Conservation (phyloP, 2,329 filamentous ascomycete genomes). For the Laburnicola sp. region DNA sequence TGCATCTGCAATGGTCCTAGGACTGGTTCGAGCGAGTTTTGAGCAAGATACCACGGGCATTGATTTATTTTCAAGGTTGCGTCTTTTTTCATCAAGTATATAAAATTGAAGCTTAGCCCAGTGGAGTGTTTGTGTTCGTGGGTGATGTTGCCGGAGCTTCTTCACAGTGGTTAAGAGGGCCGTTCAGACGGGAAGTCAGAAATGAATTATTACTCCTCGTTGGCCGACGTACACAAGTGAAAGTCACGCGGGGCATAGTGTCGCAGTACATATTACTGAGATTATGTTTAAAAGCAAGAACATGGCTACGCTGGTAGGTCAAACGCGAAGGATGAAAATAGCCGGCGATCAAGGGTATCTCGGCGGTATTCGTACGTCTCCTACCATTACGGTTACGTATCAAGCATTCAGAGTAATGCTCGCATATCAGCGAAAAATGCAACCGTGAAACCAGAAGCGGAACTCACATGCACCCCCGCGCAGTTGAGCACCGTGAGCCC, state of each 20-base stretch:
- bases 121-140: too few species aligned
- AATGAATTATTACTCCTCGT: too few species aligned
- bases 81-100: too few species aligned
- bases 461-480: too few species aligned
- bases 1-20: not conserved
- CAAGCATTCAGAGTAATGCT: too few species aligned
- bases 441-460: too few species aligned
- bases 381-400: too few species aligned
- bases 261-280: too few species aligned
- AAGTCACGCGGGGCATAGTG: too few species aligned
- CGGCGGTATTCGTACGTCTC: not conserved
- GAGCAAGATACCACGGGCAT: conserved; percentile 5
- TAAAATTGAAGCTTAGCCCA: conserved; percentile 3
- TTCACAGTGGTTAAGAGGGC: not conserved
- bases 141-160: not conserved
- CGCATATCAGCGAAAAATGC: too few species aligned
- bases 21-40: not conserved
- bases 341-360: not conserved
- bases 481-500: not conserved
- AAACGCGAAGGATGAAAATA: not conserved
- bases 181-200: not conserved
- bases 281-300: not conserved
- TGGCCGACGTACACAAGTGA: too few species aligned
- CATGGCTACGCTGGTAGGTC: not conserved
- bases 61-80: not conserved